phyloP scores from a whole-genome alignment of 2,329 filamentous ascomycete species.

The Aureobasidium sp. region DNA sequence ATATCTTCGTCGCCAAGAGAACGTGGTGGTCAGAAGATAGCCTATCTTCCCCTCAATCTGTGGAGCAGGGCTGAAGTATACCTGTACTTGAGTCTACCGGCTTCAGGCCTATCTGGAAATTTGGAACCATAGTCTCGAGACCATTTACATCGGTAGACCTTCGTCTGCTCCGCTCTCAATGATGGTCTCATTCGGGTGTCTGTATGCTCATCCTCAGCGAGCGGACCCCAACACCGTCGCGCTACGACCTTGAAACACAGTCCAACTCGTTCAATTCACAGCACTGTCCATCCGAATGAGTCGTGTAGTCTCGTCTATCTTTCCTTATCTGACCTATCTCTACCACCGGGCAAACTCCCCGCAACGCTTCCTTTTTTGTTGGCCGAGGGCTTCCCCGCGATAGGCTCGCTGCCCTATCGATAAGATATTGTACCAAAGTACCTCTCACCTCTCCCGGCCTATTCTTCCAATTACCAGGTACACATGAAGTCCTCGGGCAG shows the following conservation, averaged over 20 bases:
- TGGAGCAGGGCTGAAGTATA: not conserved
- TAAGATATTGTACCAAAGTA: constrained; percentile 2
- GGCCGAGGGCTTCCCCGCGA: constrained; percentile 16
- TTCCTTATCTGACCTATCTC: not conserved
- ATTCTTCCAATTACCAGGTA: too few species aligned
- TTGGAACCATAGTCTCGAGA: not conserved
- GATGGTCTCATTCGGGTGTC: not conserved
- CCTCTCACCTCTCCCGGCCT: not conserved
- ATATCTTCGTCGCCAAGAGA: constrained; percentile 9
- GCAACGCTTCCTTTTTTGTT: not conserved
- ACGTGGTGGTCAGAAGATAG: constrained; percentile 7
- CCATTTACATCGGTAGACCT: too few species aligned
- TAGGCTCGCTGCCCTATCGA: constrained; percentile 16
- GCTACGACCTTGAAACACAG: not conserved
- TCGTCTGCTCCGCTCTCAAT: too few species aligned
- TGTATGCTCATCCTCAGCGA: not conserved
- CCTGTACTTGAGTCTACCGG: not conserved
- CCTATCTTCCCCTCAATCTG: constrained; percentile 14
- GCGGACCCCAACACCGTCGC: too few species aligned
- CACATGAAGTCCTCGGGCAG: not conserved
- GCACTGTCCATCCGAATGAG: not conserved
- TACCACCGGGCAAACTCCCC: not conserved
- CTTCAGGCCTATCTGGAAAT: constrained; percentile 1
- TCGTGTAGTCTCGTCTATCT: not conserved
- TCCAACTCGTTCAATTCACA: not conserved